Percentiles rank a stretch among this genome's conserved stretches.
Evolutionary conservation across 495 filamentous ascomycete genomes (phyloP).

Genomic region (Usnea hakonensis): DNA sequence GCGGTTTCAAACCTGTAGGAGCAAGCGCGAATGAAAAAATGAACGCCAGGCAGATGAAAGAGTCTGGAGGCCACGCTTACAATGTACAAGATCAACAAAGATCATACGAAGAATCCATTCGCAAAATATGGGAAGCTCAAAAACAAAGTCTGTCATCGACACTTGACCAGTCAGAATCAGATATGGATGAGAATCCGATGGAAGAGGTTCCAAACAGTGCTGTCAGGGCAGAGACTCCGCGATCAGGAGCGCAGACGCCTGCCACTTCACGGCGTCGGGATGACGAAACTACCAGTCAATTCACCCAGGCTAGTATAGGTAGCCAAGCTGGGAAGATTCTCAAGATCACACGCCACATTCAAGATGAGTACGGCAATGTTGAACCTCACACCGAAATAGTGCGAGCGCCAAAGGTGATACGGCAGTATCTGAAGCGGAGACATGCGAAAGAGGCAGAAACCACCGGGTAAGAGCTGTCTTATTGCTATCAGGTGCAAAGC

Average conservation of each 20-base stretch:
- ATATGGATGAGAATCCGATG: conserved; percentile 61
- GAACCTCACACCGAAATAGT: conserved; percentile 54
- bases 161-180: conserved; percentile 54
- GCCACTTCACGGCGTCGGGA: conserved; percentile 44
- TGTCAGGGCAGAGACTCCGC: conserved; percentile 48
- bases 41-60: conserved; percentile 72
- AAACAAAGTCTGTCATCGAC: conserved; percentile 63
- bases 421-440: conserved; percentile 51
- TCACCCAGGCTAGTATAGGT: conserved; percentile 66
- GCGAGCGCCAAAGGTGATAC: conserved; percentile 65
- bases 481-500: conserved; percentile 18
- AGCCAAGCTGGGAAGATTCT: conserved; percentile 65
- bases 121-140: conserved; percentile 83
- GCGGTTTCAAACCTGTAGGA: conserved; percentile 84
- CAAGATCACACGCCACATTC: conserved; percentile 62
- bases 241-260: conserved; percentile 55
- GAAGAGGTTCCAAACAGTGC: conserved; percentile 39
- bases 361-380: conserved; percentile 54
- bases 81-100: conserved; percentile 89
- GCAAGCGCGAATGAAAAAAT: conserved; percentile 83
- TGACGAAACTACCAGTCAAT: conserved; percentile 81
- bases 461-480: conserved; percentile 48
- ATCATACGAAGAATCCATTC: conserved; percentile 80
- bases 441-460: conserved; percentile 52
- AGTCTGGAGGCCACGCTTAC: conserved; percentile 90